Conservation (phyloP, 768 basidiomycete genomes). For the Pleurotus cornucopiae region DNA sequence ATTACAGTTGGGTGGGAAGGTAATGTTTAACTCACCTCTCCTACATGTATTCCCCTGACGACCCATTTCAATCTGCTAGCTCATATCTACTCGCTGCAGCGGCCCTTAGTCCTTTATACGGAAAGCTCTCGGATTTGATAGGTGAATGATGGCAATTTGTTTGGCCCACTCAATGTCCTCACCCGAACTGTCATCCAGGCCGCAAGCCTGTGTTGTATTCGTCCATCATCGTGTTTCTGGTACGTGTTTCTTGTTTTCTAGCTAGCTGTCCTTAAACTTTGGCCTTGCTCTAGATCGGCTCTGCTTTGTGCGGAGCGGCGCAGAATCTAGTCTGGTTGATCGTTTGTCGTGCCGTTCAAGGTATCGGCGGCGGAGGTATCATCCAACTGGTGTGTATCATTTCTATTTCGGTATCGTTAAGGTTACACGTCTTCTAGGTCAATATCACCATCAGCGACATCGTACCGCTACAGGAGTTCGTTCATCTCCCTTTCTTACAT, state of each 20-base stretch:
- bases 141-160: constrained; percentile 14
- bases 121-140: constrained; percentile 65
- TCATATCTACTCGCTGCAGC: constrained; percentile 72
- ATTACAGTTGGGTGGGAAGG: constrained; percentile 76
- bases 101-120: constrained; percentile 68
- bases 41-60: constrained; percentile 6
- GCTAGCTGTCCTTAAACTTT: not conserved
- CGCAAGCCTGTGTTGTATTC: constrained; percentile 70
- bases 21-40: constrained; percentile 19
- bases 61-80: constrained; percentile 27
- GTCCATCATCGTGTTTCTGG: constrained; percentile 65
- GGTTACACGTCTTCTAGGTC: constrained; percentile 27
- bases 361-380: constrained; percentile 80
- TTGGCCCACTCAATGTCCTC: not conserved
- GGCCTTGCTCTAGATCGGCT: constrained; percentile 50
- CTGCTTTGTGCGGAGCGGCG: constrained; percentile 78
- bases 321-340: constrained; percentile 79
- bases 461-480: constrained; percentile 72
- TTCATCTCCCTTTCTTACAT: not conserved
- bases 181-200: constrained; percentile 24
- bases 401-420: not conserved
- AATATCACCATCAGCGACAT: constrained; percentile 83
- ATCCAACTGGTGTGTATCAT: constrained; percentile 52
- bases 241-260: constrained; percentile 23
- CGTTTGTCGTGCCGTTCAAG: constrained; percentile 73